Conservation (phyloP, 1,139 yeast species). For the Hansenula lynferdii region DNA sequence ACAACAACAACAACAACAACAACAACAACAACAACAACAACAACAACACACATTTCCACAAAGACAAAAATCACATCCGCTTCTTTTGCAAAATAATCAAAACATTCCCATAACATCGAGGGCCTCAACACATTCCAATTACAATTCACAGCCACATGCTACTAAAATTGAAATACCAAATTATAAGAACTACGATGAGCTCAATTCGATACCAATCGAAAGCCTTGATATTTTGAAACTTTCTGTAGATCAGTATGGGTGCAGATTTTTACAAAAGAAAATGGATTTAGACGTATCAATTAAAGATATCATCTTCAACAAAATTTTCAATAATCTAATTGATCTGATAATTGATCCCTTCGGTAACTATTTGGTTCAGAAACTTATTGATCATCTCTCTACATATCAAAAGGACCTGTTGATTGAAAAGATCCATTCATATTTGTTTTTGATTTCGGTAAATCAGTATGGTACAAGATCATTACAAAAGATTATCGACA, state of each 20-base stretch:
- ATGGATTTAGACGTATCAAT: constrained; percentile 29
- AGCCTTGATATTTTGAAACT: constrained; percentile 32
- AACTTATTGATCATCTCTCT: constrained; percentile 71
- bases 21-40: no score
- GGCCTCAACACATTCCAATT: no score
- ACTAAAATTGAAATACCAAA: constrained; percentile 4
- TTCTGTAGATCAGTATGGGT: constrained; percentile 76
- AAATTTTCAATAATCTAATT: constrained; percentile 65
- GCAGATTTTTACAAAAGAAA: constrained; percentile 85
- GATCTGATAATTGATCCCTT: constrained; percentile 95
- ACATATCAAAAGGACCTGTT: constrained; percentile 65
- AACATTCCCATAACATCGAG: no score
- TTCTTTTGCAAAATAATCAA: background rate
- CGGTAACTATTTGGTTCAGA: constrained; percentile 94
- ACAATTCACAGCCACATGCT: background rate
- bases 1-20: no score
- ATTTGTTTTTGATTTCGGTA: constrained; percentile 73
- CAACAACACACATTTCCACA: background rate
- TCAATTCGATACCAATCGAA: constrained; percentile 27
- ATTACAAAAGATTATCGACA: constrained; percentile 79
- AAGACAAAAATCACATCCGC: constrained; percentile 2
- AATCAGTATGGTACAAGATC: constrained; percentile 97
- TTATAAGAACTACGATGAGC: constrained; percentile 23
- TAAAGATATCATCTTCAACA: constrained; percentile 53
- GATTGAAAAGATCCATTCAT: constrained; percentile 54